These are phyloP conservation scores for Noccaea caerulescens DNA, from an alignment of 345 rosid species.

Conservation along the genomic window DNA sequence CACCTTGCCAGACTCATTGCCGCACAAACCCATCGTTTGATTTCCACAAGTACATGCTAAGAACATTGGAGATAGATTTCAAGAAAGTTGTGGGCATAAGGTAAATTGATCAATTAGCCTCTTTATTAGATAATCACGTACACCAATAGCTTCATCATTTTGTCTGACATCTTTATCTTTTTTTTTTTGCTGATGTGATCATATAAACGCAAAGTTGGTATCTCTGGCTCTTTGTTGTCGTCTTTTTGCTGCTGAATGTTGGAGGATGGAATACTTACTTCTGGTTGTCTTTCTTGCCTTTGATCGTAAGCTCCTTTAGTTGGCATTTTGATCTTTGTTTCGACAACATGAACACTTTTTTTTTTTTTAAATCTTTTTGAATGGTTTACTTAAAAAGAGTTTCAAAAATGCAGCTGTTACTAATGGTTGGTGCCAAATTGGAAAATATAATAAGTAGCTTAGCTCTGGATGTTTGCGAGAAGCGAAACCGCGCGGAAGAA, in stretches of 20 bases:
- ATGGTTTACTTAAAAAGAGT: background rate
- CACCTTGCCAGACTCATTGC: constrained; percentile 53
- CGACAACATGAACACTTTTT: too few species aligned
- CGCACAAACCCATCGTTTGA: constrained; percentile 43
- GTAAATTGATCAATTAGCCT: constrained; percentile 40
- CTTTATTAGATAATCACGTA: background rate
- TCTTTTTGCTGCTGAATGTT: constrained; percentile 75
- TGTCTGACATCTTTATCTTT: constrained; percentile 15
- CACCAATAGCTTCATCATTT: constrained; percentile 9
- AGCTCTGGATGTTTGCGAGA: constrained; percentile 53
- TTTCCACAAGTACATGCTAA: constrained; percentile 72
- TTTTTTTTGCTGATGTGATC: constrained; percentile 26
- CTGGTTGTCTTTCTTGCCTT: constrained; percentile 85
- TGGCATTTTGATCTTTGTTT: too few species aligned
- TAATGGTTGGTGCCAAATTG: constrained; percentile 80
- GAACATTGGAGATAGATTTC: constrained; percentile 68
- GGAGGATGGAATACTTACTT: constrained; percentile 89
- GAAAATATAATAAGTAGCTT: constrained; percentile 66
- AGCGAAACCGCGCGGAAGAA: constrained; percentile 38
- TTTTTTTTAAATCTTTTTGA: background rate
- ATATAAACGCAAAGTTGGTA: constrained; percentile 58
- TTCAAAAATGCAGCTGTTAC: constrained; percentile 57
- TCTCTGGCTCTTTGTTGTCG: constrained; percentile 84
- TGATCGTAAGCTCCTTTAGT: constrained; percentile 58
- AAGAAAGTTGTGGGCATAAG: constrained; percentile 76